Percentiles rank a stretch among this genome's conserved stretches.
Evolutionary conservation across 106 monocot genomes (phyloP).

Genomic region (Dendrobium catenatum): DNA sequence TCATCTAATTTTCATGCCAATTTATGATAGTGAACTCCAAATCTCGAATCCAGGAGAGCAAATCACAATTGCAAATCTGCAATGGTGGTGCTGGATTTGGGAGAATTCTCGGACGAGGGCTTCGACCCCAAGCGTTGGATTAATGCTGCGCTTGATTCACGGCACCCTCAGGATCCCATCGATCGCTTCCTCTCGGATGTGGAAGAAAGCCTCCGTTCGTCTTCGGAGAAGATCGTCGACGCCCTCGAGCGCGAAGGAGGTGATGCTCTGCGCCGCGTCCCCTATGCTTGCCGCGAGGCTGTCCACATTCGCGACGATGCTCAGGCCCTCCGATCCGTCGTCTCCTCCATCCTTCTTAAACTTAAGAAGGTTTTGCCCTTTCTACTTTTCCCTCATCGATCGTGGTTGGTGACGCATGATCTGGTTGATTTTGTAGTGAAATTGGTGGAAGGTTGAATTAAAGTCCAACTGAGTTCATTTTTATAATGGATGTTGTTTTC

Average conservation of each 20-base stretch:
- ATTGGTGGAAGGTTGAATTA: neutral
- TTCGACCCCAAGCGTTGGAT: conserved; percentile 99
- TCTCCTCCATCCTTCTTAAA: conserved; percentile 61
- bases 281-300: conserved; percentile 75
- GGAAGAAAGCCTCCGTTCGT: conserved; percentile 77
- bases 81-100: conserved; percentile 96
- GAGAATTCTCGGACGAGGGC: conserved; percentile 65
- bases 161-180: conserved; percentile 66
- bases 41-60: neutral
- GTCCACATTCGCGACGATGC: conserved; percentile 87
- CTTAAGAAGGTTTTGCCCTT: conserved; percentile 49
- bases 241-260: conserved; percentile 68
- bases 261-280: conserved; percentile 82
- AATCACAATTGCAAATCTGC: neutral
- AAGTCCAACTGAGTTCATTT: neutral
- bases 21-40: neutral
- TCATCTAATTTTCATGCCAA: too few relatives aligned
- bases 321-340: conserved; percentile 54
- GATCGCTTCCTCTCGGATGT: conserved; percentile 79
- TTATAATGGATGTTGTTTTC: neutral
- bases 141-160: conserved; percentile 78
- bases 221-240: conserved; percentile 78
- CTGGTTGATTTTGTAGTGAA: neutral
- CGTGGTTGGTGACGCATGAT: neutral
- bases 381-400: neutral